Evolutionary conservation across 805 yeast species (phyloP).

Genomic region (Teunomyces funiuensis): DNA sequence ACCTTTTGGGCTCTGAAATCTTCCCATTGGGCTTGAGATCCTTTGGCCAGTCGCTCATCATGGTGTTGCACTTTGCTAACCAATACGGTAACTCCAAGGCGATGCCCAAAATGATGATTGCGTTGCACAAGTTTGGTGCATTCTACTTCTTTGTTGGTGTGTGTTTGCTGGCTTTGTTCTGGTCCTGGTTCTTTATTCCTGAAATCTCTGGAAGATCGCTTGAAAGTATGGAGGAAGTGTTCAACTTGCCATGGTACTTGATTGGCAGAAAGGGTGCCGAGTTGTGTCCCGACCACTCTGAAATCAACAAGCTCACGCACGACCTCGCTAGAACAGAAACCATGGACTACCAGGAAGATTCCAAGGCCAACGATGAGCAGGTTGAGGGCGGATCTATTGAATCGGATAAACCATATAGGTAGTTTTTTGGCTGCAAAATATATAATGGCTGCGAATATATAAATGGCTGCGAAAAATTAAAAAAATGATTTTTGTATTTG

Average conservation of each 20-base stretch:
- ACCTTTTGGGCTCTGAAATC: constrained; percentile 54
- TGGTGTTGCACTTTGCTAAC: constrained; percentile 57
- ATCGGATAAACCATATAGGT: background rate
- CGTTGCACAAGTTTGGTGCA: constrained; percentile 48
- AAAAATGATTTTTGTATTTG: background rate
- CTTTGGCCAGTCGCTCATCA: constrained; percentile 49
- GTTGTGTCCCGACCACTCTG: constrained; percentile 53
- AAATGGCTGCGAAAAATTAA: constrained; percentile 3
- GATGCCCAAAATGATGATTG: constrained; percentile 49
- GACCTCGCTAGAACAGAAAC: constrained; percentile 8
- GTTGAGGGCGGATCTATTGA: background rate
- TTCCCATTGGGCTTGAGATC: constrained; percentile 52
- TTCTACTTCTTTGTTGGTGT: constrained; percentile 52
- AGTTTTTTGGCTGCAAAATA: constrained; percentile 1
- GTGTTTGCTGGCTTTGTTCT: constrained; percentile 39
- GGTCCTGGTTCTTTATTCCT: constrained; percentile 51
- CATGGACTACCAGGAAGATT: background rate
- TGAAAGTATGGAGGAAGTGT: constrained; percentile 53
- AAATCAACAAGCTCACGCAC: constrained; percentile 31
- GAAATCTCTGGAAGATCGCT: constrained; percentile 51
- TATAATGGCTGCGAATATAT: background rate
- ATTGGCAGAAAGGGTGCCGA: constrained; percentile 55
- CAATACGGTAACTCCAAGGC: constrained; percentile 61
- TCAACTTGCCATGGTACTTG: constrained; percentile 56
- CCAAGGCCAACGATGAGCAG: background rate